Conservation (phyloP, 2,329 filamentous ascomycete genomes). For the Hortaea sp. region DNA sequence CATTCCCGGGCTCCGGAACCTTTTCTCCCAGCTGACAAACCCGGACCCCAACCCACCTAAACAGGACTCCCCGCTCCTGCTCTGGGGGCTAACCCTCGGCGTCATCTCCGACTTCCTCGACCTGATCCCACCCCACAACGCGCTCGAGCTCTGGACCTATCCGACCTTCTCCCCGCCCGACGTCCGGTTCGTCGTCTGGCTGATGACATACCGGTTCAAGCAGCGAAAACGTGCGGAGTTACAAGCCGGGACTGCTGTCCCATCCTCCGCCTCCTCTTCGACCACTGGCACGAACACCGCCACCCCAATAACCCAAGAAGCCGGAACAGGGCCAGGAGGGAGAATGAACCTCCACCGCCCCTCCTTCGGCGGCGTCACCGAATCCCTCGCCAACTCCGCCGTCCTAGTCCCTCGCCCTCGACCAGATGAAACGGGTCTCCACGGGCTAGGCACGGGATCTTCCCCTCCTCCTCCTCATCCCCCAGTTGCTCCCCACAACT, state of each 20-base stretch:
- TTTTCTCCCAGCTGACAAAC: conserved; percentile 17
- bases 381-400: conserved; percentile 10
- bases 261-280: background rate
- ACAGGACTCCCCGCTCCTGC: conserved; percentile 41
- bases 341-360: conserved; percentile 5
- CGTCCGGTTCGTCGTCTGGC: conserved; percentile 48
- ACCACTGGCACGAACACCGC: too few relatives aligned
- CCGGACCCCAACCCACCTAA: conserved; percentile 24
- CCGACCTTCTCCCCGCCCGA: conserved; percentile 58
- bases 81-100: conserved; percentile 60
- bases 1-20: conserved; percentile 8
- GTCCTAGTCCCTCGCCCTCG: conserved; percentile 7
- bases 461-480: too few relatives aligned
- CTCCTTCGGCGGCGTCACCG: conserved; percentile 18
- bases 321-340: conserved; percentile 5
- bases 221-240: conserved; percentile 35
- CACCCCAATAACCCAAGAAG: too few relatives aligned
- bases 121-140: conserved; percentile 53
- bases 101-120: conserved; percentile 59
- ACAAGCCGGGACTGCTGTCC: conserved; percentile 19
- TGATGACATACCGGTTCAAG: conserved; percentile 50
- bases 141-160: conserved; percentile 55
- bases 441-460: conserved; percentile 34
- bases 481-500: conserved; percentile 6
- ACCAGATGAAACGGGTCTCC: conserved; percentile 35